A percentile compares a stretch with the other conserved stretches of the same genome.
Conservation (phyloP, 306 rosid species). For the Lathyrus sativus region DNA sequence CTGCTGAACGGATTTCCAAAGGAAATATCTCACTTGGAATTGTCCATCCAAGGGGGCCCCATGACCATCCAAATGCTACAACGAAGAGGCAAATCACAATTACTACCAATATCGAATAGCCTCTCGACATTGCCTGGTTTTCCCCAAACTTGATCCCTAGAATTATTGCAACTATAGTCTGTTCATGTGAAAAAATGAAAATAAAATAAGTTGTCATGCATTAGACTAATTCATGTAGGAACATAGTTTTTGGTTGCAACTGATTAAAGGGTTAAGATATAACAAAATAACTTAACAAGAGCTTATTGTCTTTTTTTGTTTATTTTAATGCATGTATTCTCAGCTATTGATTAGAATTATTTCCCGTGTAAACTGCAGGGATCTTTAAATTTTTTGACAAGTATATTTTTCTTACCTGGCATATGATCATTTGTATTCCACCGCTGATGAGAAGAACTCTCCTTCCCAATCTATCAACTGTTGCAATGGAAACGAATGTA, state of each 20-base stretch:
- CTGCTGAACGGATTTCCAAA: conserved; percentile 52
- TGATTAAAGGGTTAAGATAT: no score
- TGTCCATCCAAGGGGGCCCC: conserved; percentile 59
- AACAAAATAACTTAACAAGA: no score
- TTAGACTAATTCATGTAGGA: no score
- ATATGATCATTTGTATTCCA: conserved; percentile 77
- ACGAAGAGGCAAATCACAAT: conserved; percentile 77
- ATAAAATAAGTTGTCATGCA: background rate
- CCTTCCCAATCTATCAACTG: conserved; percentile 78
- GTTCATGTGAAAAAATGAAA: conserved; percentile 35
- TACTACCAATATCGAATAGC: conserved; percentile 67
- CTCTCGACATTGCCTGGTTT: conserved; percentile 55
- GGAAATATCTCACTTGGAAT: conserved; percentile 57
- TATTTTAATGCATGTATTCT: background rate
- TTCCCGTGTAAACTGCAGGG: background rate
- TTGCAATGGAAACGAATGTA: conserved; percentile 74
- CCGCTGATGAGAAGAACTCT: conserved; percentile 78
- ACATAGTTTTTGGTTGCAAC: no score
- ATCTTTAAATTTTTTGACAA: background rate
- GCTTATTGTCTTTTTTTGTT: no score
- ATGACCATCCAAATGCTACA: conserved; percentile 62
- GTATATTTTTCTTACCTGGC: conserved; percentile 61
- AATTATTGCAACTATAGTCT: conserved; percentile 71
- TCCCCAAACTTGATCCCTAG: conserved; percentile 69
- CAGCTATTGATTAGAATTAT: background rate